Evolutionary conservation across 768 basidiomycete genomes (phyloP).

Genomic region (Podaxis sp.): DNA sequence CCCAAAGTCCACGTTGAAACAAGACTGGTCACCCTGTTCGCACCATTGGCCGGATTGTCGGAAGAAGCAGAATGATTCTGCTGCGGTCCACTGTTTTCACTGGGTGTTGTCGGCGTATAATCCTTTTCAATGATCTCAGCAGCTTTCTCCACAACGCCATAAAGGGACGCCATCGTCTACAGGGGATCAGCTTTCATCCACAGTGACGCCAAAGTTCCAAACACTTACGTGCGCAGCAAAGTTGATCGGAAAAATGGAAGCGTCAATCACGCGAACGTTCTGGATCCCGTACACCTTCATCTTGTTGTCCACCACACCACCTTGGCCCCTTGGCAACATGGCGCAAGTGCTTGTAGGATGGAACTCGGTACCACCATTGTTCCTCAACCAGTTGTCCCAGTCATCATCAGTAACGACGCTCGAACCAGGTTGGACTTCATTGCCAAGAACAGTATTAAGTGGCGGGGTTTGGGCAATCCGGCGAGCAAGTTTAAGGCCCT

Average conservation of each 20-base stretch:
- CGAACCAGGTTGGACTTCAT: constrained; percentile 27
- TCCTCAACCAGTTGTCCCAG: constrained; percentile 52
- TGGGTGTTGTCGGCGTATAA: constrained; percentile 1
- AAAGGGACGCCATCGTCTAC: constrained; percentile 26
- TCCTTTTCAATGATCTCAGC: constrained; percentile 23
- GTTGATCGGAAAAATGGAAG: constrained; percentile 55
- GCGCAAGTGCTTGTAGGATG: constrained; percentile 45
- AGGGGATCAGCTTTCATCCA: background rate
- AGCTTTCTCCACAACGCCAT: constrained; percentile 27
- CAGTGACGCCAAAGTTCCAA: background rate
- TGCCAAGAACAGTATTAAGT: constrained; percentile 38
- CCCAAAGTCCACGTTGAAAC: background rate
- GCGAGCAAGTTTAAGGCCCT: constrained; percentile 65
- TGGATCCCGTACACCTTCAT: constrained; percentile 33
- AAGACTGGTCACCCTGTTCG: background rate
- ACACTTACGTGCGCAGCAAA: constrained; percentile 29
- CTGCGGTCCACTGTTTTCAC: background rate
- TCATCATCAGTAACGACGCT: constrained; percentile 51
- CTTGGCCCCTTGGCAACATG: constrained; percentile 30
- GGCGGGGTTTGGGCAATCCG: constrained; percentile 52
- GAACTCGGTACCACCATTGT: constrained; percentile 49
- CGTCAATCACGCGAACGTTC: constrained; percentile 60
- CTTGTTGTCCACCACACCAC: constrained; percentile 34
- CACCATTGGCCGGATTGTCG: background rate
- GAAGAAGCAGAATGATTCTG: background rate